These are phyloP conservation scores for Neurospora sp. DNA, from an alignment of 495 filamentous ascomycete genomes.

Conservation along the genomic window DNA sequence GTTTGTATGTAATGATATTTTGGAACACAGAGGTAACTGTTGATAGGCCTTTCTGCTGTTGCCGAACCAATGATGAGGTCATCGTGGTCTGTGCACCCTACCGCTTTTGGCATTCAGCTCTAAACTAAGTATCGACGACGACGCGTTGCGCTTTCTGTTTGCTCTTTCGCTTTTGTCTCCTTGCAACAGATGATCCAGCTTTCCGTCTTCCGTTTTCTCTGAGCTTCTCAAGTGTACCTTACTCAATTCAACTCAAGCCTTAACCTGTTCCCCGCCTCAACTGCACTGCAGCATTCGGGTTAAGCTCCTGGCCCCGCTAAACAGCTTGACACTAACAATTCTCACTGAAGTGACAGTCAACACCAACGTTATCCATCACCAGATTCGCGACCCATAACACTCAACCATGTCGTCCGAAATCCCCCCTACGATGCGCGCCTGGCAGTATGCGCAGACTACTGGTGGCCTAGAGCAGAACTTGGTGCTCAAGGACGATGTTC, in stretches of 20 bases:
- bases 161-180: not conserved
- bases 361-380: not conserved
- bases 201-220: not conserved
- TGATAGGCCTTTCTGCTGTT: not conserved
- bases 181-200: not conserved
- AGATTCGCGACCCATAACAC: not conserved
- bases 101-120: not conserved
- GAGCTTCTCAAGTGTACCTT: too few species aligned
- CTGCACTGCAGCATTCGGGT: not conserved
- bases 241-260: not conserved
- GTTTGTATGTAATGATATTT: not conserved
- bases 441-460: slow-evolving; percentile 45
- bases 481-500: slow-evolving; percentile 31
- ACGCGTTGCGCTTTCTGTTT: not conserved
- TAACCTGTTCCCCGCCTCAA: not conserved
- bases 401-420: slow-evolving; percentile 1
- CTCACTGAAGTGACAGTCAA: not conserved
- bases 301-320: not conserved
- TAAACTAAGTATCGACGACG: not conserved
- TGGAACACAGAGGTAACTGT: not conserved
- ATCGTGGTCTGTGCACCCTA: not conserved
- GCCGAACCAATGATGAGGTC: not conserved
- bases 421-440: slow-evolving; percentile 48
- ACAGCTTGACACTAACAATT: not conserved
- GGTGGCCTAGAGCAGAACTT: slow-evolving; percentile 50